Percentiles rank a stretch among this genome's conserved stretches.
These are phyloP conservation scores for Rhizoctonia solani DNA, from an alignment of 1,284 basidiomycete genomes.

Conservation along the genomic window DNA sequence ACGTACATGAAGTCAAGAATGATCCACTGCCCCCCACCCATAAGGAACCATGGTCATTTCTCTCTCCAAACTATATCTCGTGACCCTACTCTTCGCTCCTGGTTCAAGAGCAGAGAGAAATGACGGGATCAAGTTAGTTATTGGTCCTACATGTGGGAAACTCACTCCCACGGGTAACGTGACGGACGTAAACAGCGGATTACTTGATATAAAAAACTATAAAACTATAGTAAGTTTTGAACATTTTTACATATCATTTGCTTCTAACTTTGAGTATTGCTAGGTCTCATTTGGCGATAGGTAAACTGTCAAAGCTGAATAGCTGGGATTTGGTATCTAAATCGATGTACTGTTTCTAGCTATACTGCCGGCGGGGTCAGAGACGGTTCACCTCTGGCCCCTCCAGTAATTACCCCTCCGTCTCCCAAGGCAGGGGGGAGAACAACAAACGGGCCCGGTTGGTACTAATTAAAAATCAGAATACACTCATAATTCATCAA, in stretches of 20 bases:
- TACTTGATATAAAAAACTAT: slow-evolving; percentile 45
- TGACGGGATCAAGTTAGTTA: slow-evolving; percentile 31
- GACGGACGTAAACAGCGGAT: slow-evolving; percentile 53
- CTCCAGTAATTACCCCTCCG: slow-evolving; percentile 45
- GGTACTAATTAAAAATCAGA: not conserved
- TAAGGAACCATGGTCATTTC: not conserved
- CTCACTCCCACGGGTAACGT: slow-evolving; percentile 37
- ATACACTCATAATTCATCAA: not conserved
- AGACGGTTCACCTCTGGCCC: slow-evolving; percentile 45
- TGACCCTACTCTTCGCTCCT: not conserved
- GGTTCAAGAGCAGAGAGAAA: slow-evolving; percentile 4
- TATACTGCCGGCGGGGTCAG: slow-evolving; percentile 46
- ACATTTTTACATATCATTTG: slow-evolving; percentile 31
- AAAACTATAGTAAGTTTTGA: slow-evolving; percentile 50
- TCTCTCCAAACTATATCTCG: not conserved
- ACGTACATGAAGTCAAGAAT: not conserved
- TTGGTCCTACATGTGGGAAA: slow-evolving; percentile 12
- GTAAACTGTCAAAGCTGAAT: not conserved
- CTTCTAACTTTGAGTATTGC: not conserved
- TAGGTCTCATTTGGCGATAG: slow-evolving; percentile 6
- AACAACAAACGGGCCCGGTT: slow-evolving; percentile 46
- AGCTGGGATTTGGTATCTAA: not conserved
- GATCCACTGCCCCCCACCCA: not conserved
- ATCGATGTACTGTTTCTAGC: too few species aligned
- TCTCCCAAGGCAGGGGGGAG: slow-evolving; percentile 46